These are phyloP conservation scores for Brassica incana DNA, from an alignment of 345 rosid genomes.

Conservation along the genomic window DNA sequence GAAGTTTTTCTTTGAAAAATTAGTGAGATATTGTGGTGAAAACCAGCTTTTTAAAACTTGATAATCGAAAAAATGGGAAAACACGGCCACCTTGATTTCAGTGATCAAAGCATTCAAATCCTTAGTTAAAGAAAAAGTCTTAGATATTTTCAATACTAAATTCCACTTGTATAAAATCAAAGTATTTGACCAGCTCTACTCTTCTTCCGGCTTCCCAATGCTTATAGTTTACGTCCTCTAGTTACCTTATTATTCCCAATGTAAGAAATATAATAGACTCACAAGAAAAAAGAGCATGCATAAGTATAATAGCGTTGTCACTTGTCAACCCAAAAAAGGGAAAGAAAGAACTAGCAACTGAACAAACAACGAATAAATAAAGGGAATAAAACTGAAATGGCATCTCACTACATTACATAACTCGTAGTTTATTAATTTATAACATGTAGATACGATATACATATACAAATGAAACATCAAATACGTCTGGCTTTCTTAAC, in stretches of 20 bases:
- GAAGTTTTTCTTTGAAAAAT: too few species aligned
- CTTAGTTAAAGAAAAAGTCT: not conserved
- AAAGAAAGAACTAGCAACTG: not conserved
- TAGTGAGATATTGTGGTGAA: too few species aligned
- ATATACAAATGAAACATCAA: slow-evolving; percentile 26
- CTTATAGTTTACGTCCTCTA: not conserved
- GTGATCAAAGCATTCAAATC: slow-evolving; percentile 22
- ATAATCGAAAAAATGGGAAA: slow-evolving; percentile 6
- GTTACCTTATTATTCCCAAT: slow-evolving; percentile 15
- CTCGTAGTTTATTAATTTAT: slow-evolving; percentile 20
- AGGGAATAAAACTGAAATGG: not conserved
- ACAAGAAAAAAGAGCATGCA: not conserved
- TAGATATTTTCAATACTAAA: not conserved
- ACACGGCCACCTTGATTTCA: slow-evolving; percentile 30
- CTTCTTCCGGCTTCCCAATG: slow-evolving; percentile 17
- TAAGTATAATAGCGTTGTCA: not conserved
- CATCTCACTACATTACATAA: not conserved
- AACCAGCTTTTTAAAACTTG: too few species aligned
- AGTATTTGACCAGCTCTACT: slow-evolving; percentile 5
- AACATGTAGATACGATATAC: slow-evolving; percentile 19
- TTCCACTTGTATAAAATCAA: slow-evolving; percentile 17
- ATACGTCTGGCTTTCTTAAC: slow-evolving; percentile 52
- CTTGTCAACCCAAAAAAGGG: not conserved
- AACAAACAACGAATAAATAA: too few species aligned
- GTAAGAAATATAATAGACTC: not conserved